A percentile compares a stretch with the other conserved stretches of the same genome.
Evolutionary conservation across 1,139 yeast species (phyloP).

Genomic region (Kodamaea ohmeri): DNA sequence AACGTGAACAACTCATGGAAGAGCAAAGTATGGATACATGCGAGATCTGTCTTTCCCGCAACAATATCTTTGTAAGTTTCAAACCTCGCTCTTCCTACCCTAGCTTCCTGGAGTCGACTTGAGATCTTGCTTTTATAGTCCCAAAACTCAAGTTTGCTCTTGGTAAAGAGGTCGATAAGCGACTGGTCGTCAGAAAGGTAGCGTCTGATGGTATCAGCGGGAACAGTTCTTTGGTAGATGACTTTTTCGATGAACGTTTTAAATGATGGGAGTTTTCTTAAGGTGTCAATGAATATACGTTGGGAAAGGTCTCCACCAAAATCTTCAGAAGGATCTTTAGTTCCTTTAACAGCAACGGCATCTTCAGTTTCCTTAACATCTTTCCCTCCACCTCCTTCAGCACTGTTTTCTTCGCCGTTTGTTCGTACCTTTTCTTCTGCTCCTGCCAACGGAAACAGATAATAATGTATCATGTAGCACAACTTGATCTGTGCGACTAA

Average conservation of each 20-base stretch:
- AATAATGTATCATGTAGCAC: conserved; percentile 68
- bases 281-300: conserved; percentile 18
- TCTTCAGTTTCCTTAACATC: too few relatives aligned
- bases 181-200: conserved; percentile 22
- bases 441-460: conserved; percentile 50
- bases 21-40: conserved; percentile 20
- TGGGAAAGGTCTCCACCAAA: background rate
- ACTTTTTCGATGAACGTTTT: conserved; percentile 33
- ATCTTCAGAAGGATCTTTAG: background rate
- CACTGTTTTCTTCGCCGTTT: too few relatives aligned
- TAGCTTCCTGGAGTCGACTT: conserved; percentile 11
- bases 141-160: conserved; percentile 20
- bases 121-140: conserved; percentile 25
- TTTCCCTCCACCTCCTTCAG: conserved; percentile 2
- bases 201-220: conserved; percentile 14
- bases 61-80: conserved; percentile 34
- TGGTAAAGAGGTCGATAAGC: conserved; percentile 19
- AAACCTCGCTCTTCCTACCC: conserved; percentile 22
- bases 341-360: too few relatives aligned
- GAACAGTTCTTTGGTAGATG: conserved; percentile 8
- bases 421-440: conserved; percentile 5
- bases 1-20: conserved; percentile 41
- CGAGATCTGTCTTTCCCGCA: conserved; percentile 3
- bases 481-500: conserved; percentile 54
- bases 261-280: conserved; percentile 40